Evolutionary conservation across 116 monocot genomes (phyloP).

Genomic region (Phalaenopsis hybrid): DNA sequence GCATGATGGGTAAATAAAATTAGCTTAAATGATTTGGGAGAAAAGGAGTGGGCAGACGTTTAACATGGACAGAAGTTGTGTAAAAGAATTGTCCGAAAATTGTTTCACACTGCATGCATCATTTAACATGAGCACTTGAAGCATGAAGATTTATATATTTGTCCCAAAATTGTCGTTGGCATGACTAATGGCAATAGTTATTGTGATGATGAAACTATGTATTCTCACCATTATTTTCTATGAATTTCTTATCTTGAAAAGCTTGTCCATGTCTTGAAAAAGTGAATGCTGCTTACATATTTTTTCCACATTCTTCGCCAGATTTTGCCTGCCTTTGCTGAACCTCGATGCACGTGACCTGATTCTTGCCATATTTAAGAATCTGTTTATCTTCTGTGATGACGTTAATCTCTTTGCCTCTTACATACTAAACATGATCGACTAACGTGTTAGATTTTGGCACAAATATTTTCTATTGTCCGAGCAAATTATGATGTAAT

Average conservation of each 20-base stretch:
- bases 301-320: background rate
- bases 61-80: background rate
- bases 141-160: background rate
- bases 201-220: background rate
- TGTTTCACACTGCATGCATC: background rate
- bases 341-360: background rate
- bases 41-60: background rate
- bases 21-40: background rate
- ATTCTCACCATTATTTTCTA: background rate
- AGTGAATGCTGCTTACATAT: background rate
- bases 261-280: background rate
- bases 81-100: background rate
- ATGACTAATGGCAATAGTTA: background rate
- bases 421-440: background rate
- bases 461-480: background rate
- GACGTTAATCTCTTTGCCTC: background rate
- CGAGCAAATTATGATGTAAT: background rate
- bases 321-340: background rate
- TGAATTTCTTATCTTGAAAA: background rate
- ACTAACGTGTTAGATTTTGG: background rate
- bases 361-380: background rate
- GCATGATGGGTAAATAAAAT: background rate
- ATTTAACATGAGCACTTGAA: background rate
- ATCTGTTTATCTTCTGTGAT: background rate
- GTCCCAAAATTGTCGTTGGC: background rate